Evolutionary conservation across 306 rosid genomes (phyloP).

Genomic region (Malus asiatica): DNA sequence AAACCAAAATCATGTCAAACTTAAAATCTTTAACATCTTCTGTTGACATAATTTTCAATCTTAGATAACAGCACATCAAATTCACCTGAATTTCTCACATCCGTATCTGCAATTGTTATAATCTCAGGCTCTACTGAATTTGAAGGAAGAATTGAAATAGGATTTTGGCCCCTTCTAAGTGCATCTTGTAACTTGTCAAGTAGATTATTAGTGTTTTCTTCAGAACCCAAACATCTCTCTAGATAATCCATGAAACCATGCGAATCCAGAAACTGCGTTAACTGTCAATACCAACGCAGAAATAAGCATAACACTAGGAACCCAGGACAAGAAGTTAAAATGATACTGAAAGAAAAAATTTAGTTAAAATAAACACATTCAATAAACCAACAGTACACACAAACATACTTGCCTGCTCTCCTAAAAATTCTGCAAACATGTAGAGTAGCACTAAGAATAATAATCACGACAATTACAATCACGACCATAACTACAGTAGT

Average conservation of each 20-base stretch:
- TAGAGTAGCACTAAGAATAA: background rate
- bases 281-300: constrained; percentile 39
- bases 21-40: background rate
- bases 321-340: constrained; percentile 4
- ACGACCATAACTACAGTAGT: background rate
- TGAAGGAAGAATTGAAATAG: constrained; percentile 72
- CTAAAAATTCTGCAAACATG: background rate
- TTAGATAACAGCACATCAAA: constrained; percentile 12
- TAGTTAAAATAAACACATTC: background rate
- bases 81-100: constrained; percentile 63
- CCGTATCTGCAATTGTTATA: constrained; percentile 80
- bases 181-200: constrained; percentile 99
- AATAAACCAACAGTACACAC: background rate
- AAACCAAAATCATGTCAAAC: background rate
- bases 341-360: background rate
- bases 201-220: constrained; percentile 65
- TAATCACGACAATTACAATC: background rate
- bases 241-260: constrained; percentile 89
- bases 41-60: background rate
- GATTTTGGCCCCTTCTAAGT: constrained; percentile 95
- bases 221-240: constrained; percentile 80
- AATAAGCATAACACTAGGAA: constrained; percentile 15
- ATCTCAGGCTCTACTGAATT: constrained; percentile 72
- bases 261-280: constrained; percentile 81
- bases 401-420: background rate